Percentiles rank a stretch among this genome's conserved stretches.
phyloP scores from a whole-genome alignment of 805 yeast species.

The Ogataea zsoltii region DNA sequence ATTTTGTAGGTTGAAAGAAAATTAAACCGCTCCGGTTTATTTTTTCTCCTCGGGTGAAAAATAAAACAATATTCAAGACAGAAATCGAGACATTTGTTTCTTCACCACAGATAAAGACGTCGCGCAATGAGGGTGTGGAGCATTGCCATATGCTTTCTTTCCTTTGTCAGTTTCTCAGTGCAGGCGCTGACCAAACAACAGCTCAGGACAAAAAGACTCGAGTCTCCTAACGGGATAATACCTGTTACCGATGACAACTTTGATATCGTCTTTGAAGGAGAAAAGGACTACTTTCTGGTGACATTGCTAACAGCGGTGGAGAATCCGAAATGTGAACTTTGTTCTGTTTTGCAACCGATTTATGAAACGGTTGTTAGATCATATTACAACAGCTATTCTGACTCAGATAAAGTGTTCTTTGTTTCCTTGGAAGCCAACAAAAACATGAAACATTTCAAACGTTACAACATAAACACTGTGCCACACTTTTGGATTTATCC shows the following conservation, averaged over 20 bases:
- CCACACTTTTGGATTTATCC: constrained; percentile 75
- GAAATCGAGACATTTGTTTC: too few relatives aligned
- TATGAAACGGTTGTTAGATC: constrained; percentile 43
- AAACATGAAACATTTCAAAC: constrained; percentile 43
- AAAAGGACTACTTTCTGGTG: constrained; percentile 52
- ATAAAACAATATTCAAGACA: too few relatives aligned
- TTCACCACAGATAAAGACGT: too few relatives aligned
- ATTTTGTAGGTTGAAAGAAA: too few relatives aligned
- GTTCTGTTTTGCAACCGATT: constrained; percentile 45
- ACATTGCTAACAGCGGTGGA: constrained; percentile 47
- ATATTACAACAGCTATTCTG: constrained; percentile 46
- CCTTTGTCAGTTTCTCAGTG: constrained; percentile 5
- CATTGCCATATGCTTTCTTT: not conserved
- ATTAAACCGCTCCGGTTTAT: too few relatives aligned
- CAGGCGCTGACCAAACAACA: constrained; percentile 19
- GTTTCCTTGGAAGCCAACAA: constrained; percentile 50
- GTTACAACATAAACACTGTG: constrained; percentile 47
- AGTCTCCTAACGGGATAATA: constrained; percentile 40
- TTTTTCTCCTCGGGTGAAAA: too few relatives aligned
- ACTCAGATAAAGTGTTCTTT: constrained; percentile 44
- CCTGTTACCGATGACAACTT: constrained; percentile 44
- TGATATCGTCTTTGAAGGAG: constrained; percentile 41
- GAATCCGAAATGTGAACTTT: constrained; percentile 47
- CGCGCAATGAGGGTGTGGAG: not conserved
- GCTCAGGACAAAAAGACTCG: constrained; percentile 14